Evolutionary conservation across 306 rosid species (phyloP).

Genomic region (Sicyos baderoa): DNA sequence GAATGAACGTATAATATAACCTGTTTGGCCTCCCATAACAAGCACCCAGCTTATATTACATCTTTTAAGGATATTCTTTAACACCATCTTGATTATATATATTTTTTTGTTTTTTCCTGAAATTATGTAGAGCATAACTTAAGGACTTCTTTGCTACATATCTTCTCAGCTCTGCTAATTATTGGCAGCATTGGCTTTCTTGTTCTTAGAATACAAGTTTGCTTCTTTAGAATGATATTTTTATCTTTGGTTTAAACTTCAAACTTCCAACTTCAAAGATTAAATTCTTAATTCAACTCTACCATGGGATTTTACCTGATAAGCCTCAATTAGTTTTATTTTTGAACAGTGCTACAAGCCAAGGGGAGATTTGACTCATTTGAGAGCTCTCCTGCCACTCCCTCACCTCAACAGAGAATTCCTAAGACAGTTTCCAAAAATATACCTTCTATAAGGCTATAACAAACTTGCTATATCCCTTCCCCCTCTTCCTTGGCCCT

Average conservation of each 20-base stretch:
- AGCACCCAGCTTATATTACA: background rate
- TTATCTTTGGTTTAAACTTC: background rate
- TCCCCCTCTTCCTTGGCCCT: background rate
- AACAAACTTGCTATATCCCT: background rate
- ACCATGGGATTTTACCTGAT: background rate
- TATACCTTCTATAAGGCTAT: background rate
- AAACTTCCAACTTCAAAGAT: background rate
- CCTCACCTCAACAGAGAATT: background rate
- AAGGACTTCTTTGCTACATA: background rate
- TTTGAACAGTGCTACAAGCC: background rate
- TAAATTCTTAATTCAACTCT: background rate
- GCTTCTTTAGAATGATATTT: background rate
- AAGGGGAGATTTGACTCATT: background rate
- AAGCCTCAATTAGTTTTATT: no score
- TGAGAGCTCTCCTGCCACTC: background rate
- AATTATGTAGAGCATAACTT: background rate
- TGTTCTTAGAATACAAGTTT: slow-evolving; percentile 1
- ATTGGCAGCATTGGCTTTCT: background rate
- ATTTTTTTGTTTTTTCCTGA: no score
- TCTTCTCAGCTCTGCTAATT: background rate
- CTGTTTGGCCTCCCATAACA: background rate
- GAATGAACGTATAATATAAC: background rate
- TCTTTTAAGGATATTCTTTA: background rate
- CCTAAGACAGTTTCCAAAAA: background rate
- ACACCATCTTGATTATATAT: background rate